Conservation (phyloP, 139 green algal genomes). For the Volvox reticuliferus region DNA sequence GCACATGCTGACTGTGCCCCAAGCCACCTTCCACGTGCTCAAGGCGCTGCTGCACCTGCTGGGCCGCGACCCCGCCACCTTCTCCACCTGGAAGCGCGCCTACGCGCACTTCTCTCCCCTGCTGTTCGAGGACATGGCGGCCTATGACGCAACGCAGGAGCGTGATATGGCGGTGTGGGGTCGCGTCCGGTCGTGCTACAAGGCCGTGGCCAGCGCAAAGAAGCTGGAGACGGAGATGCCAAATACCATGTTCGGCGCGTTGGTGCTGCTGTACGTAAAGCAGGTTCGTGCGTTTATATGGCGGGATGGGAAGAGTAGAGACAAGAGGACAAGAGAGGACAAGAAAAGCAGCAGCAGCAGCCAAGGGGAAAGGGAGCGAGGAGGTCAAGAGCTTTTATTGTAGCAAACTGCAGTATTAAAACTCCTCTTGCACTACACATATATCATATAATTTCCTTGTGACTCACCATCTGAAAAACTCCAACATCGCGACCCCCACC, state of each 20-base stretch:
- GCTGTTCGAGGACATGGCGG: slow-evolving; percentile 61
- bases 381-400: too few species aligned
- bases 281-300: slow-evolving; percentile 6
- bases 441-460: too few species aligned
- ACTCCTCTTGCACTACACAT: too few species aligned
- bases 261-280: slow-evolving; percentile 42
- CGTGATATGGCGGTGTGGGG: slow-evolving; percentile 36
- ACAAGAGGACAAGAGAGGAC: too few species aligned
- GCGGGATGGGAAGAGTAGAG: too few species aligned
- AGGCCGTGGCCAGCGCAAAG: neutral
- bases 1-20: slow-evolving; percentile 49
- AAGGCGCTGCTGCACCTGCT: slow-evolving; percentile 68
- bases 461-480: too few species aligned
- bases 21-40: slow-evolving; percentile 68
- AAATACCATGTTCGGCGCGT: slow-evolving; percentile 3
- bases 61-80: slow-evolving; percentile 52
- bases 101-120: slow-evolving; percentile 46
- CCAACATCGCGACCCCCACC: too few species aligned
- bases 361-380: too few species aligned
- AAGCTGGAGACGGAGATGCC: slow-evolving; percentile 48
- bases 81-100: slow-evolving; percentile 64
- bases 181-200: slow-evolving; percentile 33
- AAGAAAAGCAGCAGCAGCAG: too few species aligned
- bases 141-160: slow-evolving; percentile 58
- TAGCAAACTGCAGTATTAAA: too few species aligned